A percentile compares a stretch with the other conserved stretches of the same genome.
Conservation (phyloP, 1,139 yeast species). For the Yamadazyma triangularis region DNA sequence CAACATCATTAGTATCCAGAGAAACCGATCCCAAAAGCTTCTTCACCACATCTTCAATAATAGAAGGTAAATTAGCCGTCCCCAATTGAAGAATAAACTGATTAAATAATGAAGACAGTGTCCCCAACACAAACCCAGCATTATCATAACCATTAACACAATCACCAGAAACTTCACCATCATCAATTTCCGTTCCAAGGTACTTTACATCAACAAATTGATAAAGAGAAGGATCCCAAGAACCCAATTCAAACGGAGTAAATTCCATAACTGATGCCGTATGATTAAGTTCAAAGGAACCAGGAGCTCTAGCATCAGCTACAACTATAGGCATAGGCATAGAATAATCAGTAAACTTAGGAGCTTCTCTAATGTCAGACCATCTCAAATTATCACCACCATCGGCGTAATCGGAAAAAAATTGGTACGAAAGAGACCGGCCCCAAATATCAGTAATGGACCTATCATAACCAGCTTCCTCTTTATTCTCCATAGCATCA, state of each 20-base stretch:
- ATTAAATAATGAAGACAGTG: conserved; percentile 79
- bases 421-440: conserved; percentile 75
- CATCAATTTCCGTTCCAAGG: conserved; percentile 61
- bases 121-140: conserved; percentile 80
- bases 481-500: conserved; percentile 55
- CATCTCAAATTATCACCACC: conserved; percentile 65
- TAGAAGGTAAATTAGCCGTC: conserved; percentile 49
- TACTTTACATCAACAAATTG: conserved; percentile 67
- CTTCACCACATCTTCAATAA: conserved; percentile 38
- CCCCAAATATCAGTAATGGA: conserved; percentile 94
- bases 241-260: conserved; percentile 80
- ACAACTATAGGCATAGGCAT: conserved; percentile 86
- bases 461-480: conserved; percentile 71
- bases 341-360: conserved; percentile 50
- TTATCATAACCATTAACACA: conserved; percentile 76
- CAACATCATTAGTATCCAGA: conserved; percentile 39
- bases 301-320: conserved; percentile 76
- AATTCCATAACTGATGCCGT: conserved; percentile 78
- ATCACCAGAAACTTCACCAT: conserved; percentile 47
- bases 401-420: conserved; percentile 52
- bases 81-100: conserved; percentile 65
- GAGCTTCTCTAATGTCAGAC: conserved; percentile 53
- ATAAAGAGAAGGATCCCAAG: conserved; percentile 78
- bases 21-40: conserved; percentile 45
- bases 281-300: conserved; percentile 46